These are phyloP conservation scores for Sporobolomyces phaffii DNA, from an alignment of 768 basidiomycete genomes.

Conservation along the genomic window DNA sequence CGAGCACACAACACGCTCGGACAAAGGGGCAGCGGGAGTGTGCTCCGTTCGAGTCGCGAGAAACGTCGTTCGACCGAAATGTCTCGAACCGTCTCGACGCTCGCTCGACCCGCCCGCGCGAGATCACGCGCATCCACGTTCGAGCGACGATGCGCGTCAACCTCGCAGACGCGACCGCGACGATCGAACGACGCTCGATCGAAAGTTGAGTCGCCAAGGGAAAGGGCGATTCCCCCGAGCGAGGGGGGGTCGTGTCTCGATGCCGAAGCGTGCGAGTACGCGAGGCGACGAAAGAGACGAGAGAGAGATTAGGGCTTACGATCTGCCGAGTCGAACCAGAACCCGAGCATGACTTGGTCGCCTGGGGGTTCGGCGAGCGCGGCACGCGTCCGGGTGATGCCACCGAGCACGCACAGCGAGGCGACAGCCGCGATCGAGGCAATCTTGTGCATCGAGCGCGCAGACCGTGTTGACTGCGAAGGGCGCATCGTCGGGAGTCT, in stretches of 20 bases:
- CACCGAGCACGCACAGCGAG: not conserved
- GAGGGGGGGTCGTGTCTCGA: not conserved
- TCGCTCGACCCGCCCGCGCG: no score
- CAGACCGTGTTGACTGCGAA: not conserved
- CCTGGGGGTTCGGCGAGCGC: conserved; percentile 35
- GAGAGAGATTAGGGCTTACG: conserved; percentile 16
- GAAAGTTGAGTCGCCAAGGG: no score
- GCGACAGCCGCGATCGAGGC: not conserved
- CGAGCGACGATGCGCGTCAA: not conserved
- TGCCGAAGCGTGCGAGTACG: not conserved
- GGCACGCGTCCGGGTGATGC: conserved; percentile 3
- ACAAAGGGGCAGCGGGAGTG: no score
- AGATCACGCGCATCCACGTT: not conserved
- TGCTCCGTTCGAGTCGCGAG: no score
- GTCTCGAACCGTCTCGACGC: no score
- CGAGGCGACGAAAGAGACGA: not conserved
- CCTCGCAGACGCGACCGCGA: no score
- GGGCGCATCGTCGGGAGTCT: not conserved
- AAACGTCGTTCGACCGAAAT: no score
- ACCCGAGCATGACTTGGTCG: conserved; percentile 39
- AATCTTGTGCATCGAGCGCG: not conserved
- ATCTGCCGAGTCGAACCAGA: conserved; percentile 40
- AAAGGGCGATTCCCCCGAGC: no score
- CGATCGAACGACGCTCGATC: no score
- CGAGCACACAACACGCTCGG: no score